Percentiles rank a stretch among this genome's conserved stretches.
Conservation (phyloP, 2,329 filamentous ascomycete species). For the Byssoonygena ceratinophila region DNA sequence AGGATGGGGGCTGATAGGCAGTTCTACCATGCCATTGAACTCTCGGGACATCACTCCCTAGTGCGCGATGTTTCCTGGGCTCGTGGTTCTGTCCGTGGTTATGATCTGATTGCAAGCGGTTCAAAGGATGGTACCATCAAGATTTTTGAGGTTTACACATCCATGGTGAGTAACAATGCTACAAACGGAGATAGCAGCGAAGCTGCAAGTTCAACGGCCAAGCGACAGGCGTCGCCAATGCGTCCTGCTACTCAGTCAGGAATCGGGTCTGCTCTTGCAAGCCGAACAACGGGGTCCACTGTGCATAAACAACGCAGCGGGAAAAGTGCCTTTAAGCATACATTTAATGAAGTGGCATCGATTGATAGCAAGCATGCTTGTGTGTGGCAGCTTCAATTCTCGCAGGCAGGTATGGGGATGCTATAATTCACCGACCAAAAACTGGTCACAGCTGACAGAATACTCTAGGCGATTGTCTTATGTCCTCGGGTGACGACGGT, state of each 20-base stretch:
- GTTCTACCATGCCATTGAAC: slow-evolving; percentile 73
- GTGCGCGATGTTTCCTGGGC: slow-evolving; percentile 89
- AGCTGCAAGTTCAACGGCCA: slow-evolving; percentile 22
- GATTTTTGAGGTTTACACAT: slow-evolving; percentile 59
- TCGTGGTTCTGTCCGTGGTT: slow-evolving; percentile 77
- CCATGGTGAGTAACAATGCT: slow-evolving; percentile 21
- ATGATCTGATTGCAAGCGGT: slow-evolving; percentile 81
- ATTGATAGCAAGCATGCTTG: slow-evolving; percentile 37
- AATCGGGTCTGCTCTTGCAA: slow-evolving; percentile 35
- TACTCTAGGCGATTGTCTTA: slow-evolving; percentile 32
- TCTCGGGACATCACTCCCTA: slow-evolving; percentile 62
- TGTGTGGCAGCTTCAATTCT: slow-evolving; percentile 38
- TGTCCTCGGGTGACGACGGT: slow-evolving; percentile 36
- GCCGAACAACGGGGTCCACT: slow-evolving; percentile 19
- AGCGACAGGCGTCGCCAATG: slow-evolving; percentile 11
- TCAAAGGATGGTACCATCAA: slow-evolving; percentile 84
- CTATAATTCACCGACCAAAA: not conserved
- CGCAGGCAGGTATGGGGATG: slow-evolving; percentile 28
- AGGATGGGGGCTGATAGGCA: slow-evolving; percentile 62
- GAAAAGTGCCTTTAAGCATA: slow-evolving; percentile 34
- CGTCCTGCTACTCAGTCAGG: slow-evolving; percentile 30
- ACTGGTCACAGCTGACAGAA: not conserved
- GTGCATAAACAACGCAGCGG: slow-evolving; percentile 27
- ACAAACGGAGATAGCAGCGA: slow-evolving; percentile 25
- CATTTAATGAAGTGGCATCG: slow-evolving; percentile 34